Conservation (phyloP, 140 eudicot genomes). For the Anethum foeniculum region DNA sequence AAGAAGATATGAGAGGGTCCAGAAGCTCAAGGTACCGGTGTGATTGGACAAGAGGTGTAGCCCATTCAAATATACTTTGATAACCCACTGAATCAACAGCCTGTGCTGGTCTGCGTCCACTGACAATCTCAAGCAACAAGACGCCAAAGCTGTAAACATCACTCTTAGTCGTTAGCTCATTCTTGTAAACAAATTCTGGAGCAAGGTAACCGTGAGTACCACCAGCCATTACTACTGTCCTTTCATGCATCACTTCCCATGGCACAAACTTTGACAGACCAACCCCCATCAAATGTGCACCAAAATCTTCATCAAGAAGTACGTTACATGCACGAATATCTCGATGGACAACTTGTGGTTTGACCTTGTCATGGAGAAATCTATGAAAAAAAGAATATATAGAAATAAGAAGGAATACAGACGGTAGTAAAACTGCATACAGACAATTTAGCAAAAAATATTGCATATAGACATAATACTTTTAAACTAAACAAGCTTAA, state of each 20-base stretch:
- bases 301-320: conserved; percentile 81
- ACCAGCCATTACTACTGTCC: conserved; percentile 96
- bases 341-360: conserved; percentile 93
- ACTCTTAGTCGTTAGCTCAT: conserved; percentile 87
- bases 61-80: conserved; percentile 98
- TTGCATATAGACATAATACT: background rate
- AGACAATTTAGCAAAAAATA: background rate
- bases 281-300: conserved; percentile 90
- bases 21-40: conserved; percentile 79
- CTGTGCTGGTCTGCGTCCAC: conserved; percentile 91
- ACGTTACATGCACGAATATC: conserved; percentile 90
- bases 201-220: conserved; percentile 99
- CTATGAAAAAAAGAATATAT: conserved; percentile 21
- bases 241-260: conserved; percentile 93
- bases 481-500: background rate
- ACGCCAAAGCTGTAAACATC: conserved; percentile 83
- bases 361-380: conserved; percentile 90
- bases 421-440: background rate
- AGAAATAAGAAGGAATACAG: background rate
- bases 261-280: conserved; percentile 92
- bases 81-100: conserved; percentile 90
- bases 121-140: conserved; percentile 64
- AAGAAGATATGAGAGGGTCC: conserved; percentile 61
- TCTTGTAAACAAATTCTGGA: conserved; percentile 85
- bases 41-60: conserved; percentile 83